Conservation (phyloP, 192 early-diverging fungal species). For the Entomortierella lignicola region DNA sequence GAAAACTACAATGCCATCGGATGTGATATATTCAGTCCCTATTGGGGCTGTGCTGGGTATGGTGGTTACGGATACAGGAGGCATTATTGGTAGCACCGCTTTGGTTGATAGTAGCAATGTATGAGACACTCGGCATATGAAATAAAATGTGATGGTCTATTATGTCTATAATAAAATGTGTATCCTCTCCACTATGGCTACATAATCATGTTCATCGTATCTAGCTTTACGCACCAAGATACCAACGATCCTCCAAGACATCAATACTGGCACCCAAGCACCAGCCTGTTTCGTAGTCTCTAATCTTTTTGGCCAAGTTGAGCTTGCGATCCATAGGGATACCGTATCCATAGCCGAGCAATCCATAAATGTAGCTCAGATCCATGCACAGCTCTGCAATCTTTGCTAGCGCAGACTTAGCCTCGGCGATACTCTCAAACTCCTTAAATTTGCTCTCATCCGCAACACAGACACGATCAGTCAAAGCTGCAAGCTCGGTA, state of each 20-base stretch:
- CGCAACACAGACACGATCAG: slow-evolving; percentile 75
- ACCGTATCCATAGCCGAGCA: slow-evolving; percentile 88
- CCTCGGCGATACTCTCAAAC: slow-evolving; percentile 56
- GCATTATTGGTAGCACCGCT: neutral
- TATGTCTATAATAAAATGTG: too few species aligned
- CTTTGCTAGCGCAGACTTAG: slow-evolving; percentile 57
- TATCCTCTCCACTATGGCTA: neutral
- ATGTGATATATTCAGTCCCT: too few species aligned
- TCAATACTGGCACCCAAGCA: slow-evolving; percentile 93
- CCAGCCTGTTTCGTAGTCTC: slow-evolving; percentile 95
- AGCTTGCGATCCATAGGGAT: slow-evolving; percentile 75
- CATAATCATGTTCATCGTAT: too few species aligned
- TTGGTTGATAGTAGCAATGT: too few species aligned
- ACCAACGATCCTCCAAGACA: slow-evolving; percentile 70
- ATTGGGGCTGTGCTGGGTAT: too few species aligned
- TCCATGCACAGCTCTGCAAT: slow-evolving; percentile 90
- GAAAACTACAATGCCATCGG: too few species aligned
- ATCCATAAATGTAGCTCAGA: slow-evolving; percentile 85
- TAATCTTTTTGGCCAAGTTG: slow-evolving; percentile 91
- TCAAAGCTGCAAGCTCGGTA: slow-evolving; percentile 71
- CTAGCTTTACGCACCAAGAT: neutral
- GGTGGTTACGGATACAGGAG: slow-evolving; percentile 1
- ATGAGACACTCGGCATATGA: too few species aligned
- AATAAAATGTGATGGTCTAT: too few species aligned
- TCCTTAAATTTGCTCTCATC: slow-evolving; percentile 58